Conservation (phyloP, 257 asterid genomes). For the Plantago elongata region DNA sequence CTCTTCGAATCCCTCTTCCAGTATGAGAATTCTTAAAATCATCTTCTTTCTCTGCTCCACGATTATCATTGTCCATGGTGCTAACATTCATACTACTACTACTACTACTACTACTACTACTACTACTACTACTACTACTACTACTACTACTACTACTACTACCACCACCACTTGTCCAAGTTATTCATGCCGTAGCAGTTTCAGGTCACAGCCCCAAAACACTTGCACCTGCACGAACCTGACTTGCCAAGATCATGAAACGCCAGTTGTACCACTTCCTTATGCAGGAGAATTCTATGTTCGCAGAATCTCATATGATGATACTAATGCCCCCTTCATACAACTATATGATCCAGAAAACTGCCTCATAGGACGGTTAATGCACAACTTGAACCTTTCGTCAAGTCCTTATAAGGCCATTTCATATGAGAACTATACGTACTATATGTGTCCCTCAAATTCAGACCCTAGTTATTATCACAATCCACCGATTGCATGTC, state of each 20-base stretch:
- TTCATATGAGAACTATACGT: slow-evolving; percentile 20
- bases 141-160: too few relatives aligned
- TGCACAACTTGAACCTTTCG: slow-evolving; percentile 20
- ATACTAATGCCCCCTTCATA: background rate
- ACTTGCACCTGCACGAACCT: slow-evolving; percentile 15
- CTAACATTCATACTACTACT: background rate
- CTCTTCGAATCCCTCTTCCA: background rate
- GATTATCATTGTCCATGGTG: background rate
- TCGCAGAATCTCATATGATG: background rate
- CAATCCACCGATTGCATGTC: slow-evolving; percentile 15
- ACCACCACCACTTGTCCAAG: too few relatives aligned
- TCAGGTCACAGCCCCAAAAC: too few relatives aligned
- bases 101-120: too few relatives aligned
- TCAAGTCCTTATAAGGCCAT: slow-evolving; percentile 20
- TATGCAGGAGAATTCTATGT: slow-evolving; percentile 17
- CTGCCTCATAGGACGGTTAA: slow-evolving; percentile 23
- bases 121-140: too few relatives aligned
- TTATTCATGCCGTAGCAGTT: background rate
- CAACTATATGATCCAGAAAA: slow-evolving; percentile 23
- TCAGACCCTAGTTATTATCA: background rate
- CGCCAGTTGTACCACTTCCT: slow-evolving; percentile 19
- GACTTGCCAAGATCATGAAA: slow-evolving; percentile 9
- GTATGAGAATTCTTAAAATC: background rate
- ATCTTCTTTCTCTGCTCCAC: background rate
- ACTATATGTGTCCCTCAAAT: slow-evolving; percentile 19